These are phyloP conservation scores for Penicillium corylophilum DNA, from an alignment of 2,329 filamentous ascomycete species.

Conservation along the genomic window DNA sequence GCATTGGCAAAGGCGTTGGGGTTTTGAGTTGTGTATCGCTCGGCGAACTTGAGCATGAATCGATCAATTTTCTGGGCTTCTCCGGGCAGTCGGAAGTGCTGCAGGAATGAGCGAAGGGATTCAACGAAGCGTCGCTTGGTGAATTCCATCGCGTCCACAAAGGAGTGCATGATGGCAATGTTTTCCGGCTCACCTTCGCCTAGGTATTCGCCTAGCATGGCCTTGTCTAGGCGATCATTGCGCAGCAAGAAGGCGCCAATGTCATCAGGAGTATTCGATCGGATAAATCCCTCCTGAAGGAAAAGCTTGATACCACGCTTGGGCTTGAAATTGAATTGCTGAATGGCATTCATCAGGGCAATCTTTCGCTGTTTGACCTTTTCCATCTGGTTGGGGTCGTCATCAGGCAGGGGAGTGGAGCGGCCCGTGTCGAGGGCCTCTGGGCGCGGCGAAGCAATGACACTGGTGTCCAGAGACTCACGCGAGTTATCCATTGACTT, in stretches of 20 bases:
- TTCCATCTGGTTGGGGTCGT: slow-evolving; percentile 92
- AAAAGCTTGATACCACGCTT: slow-evolving; percentile 88
- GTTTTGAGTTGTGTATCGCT: slow-evolving; percentile 91
- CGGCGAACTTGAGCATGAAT: slow-evolving; percentile 98
- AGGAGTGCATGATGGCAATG: slow-evolving; percentile 97
- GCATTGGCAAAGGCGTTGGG: slow-evolving; percentile 97
- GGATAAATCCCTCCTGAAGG: slow-evolving; percentile 81
- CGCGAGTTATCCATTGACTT: slow-evolving; percentile 61
- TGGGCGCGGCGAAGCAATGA: slow-evolving; percentile 58
- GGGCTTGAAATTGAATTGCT: slow-evolving; percentile 96
- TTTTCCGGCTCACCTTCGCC: slow-evolving; percentile 92
- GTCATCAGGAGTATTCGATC: slow-evolving; percentile 72
- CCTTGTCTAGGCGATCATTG: slow-evolving; percentile 85
- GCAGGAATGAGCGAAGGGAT: slow-evolving; percentile 83
- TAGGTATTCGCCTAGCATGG: slow-evolving; percentile 87
- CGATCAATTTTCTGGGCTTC: slow-evolving; percentile 99
- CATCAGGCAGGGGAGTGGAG: slow-evolving; percentile 70
- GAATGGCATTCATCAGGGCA: slow-evolving; percentile 81
- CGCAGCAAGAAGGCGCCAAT: slow-evolving; percentile 79
- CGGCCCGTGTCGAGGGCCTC: slow-evolving; percentile 55
- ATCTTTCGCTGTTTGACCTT: slow-evolving; percentile 93
- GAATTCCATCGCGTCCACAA: slow-evolving; percentile 95
- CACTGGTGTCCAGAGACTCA: slow-evolving; percentile 71
- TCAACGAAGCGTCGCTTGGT: slow-evolving; percentile 88
- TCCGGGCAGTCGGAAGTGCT: slow-evolving; percentile 90